Evolutionary conservation across 2,329 filamentous ascomycete species (phyloP), one percentile per base, ranked within the genome.

Genomic region (Monosporascus sp.): DNA sequence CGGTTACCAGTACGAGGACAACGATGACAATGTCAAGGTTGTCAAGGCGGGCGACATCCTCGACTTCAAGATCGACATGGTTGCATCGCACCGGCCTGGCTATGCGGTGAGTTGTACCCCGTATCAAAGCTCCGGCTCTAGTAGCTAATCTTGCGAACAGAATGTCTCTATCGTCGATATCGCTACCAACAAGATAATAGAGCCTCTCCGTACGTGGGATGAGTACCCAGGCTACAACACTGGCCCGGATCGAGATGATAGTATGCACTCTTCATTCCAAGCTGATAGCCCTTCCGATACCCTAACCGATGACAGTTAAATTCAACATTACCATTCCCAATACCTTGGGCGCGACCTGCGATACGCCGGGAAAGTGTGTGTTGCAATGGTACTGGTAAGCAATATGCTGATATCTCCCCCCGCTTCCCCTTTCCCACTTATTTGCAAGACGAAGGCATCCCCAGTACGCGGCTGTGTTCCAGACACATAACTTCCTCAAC

Each of bases 331-430:
- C 75, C 31, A 79, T 85, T 56, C 81, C 81, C 1, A 60, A 63
- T 37, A 71, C 74, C 54, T 67, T 81, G 20, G 64, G 61, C 7
- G 62, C 61, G 55, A 61, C 79, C 49, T 84, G 81, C 65, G 66
- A 73, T 38, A 73, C 67, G 11, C 73, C 75, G 20, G 81, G 81
- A 43, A 68, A 72, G 55, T 74, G 72, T 49, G 65, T 60, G 11
- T 52, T 86, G 46, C 82, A 86, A 68, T 85, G 82, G 81, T 84
- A 74, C 68, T 86, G 82, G 82, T 74, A 28, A 41, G 38, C 18
- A 35, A 14, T 9, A 14, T 2, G 17, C 5, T 41, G 7, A n/a
- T 17, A 41, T 7, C 18, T 14, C 18, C 18, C 38, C 18, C 20
- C n/a, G n/a, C n/a, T 11, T 7, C 38, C 18, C 11, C 38, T 35